Evolutionary conservation across 208 protist species (phyloP).

Genomic region (Crithidia brevicula): DNA sequence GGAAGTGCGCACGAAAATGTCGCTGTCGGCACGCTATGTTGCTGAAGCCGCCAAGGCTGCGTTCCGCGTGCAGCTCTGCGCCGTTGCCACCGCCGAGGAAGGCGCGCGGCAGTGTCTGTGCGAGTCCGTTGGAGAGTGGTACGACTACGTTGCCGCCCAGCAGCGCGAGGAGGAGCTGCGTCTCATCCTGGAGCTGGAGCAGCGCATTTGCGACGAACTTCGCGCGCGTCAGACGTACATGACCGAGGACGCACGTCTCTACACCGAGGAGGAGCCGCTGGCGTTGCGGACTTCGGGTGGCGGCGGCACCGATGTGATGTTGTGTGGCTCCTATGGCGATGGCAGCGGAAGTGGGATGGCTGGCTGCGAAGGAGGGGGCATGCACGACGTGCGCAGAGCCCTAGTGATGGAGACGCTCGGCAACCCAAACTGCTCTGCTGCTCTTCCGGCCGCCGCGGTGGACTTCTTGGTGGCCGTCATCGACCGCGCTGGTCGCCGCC

Average conservation of each 20-base stretch:
- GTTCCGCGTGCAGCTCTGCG: slow-evolving; percentile 40
- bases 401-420: slow-evolving; percentile 52
- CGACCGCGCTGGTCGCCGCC: slow-evolving; percentile 33
- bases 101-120: slow-evolving; percentile 37
- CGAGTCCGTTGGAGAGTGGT: slow-evolving; percentile 38
- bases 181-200: slow-evolving; percentile 27
- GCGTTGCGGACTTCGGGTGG: background rate
- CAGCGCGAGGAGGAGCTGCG: slow-evolving; percentile 43
- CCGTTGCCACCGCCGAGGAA: slow-evolving; percentile 47
- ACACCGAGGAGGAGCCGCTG: slow-evolving; percentile 53
- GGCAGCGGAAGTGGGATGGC: background rate
- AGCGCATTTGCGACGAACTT: slow-evolving; percentile 52
- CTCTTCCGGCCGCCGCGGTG: slow-evolving; percentile 27
- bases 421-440: slow-evolving; percentile 19
- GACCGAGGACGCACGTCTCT: slow-evolving; percentile 60
- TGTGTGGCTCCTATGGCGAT: background rate
- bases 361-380: background rate
- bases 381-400: slow-evolving; percentile 35
- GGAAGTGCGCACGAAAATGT: slow-evolving; percentile 24
- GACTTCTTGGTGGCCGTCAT: slow-evolving; percentile 51
- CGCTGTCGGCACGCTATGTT: slow-evolving; percentile 38
- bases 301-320: background rate
- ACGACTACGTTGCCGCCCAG: slow-evolving; percentile 25
- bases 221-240: slow-evolving; percentile 42
- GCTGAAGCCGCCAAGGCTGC: slow-evolving; percentile 42